Evolutionary conservation across 352 stramenopile species (phyloP).

Genomic region (Phytophthora sp.): DNA sequence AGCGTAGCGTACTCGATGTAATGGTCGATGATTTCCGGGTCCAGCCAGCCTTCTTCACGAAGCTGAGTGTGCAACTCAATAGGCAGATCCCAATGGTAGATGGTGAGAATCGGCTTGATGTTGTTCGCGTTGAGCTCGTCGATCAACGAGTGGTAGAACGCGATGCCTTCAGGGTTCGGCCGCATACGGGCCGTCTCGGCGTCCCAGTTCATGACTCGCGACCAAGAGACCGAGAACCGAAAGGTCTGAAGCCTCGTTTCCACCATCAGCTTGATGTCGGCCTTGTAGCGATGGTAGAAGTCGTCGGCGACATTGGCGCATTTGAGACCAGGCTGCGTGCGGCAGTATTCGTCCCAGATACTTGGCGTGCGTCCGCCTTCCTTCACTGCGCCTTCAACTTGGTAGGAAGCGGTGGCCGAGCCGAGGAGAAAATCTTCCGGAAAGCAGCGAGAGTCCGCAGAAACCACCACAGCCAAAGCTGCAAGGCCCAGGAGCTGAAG

Average conservation of each 20-base stretch:
- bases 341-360: conserved; percentile 92
- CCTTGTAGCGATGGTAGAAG: conserved; percentile 88
- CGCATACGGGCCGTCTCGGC: conserved; percentile 30
- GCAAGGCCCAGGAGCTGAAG: conserved; percentile 3
- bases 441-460: conserved; percentile 27
- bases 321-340: conserved; percentile 60
- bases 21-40: conserved; percentile 51
- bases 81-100: conserved; percentile 82
- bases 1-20: conserved; percentile 89
- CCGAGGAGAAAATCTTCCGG: conserved; percentile 70
- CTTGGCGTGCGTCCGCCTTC: conserved; percentile 64
- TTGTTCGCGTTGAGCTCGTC: conserved; percentile 51
- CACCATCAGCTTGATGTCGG: conserved; percentile 92
- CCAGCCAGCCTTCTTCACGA: conserved; percentile 57
- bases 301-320: conserved; percentile 89
- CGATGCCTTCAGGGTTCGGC: conserved; percentile 83
- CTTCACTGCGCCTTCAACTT: conserved; percentile 88
- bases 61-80: conserved; percentile 71
- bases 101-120: conserved; percentile 7
- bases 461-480: conserved; percentile 27
- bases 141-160: conserved; percentile 93
- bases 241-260: conserved; percentile 88
- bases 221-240: conserved; percentile 92
- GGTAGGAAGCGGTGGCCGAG: conserved; percentile 79
- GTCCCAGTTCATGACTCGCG: conserved; percentile 83